Base-by-base conservation (phyloP, 495 filamentous ascomycete species). In the Copromyces sp. region DNA sequence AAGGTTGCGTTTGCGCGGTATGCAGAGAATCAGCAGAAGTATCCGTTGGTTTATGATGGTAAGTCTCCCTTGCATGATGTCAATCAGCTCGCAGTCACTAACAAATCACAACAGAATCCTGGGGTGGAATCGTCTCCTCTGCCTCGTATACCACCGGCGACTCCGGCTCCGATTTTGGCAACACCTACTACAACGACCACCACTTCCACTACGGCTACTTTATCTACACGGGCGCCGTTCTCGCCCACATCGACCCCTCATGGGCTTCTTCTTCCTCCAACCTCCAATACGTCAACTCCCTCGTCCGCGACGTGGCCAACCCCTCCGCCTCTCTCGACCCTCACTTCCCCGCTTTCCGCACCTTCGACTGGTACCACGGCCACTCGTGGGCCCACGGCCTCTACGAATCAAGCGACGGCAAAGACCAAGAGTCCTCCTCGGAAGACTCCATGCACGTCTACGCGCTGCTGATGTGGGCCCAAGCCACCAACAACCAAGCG, bases 371-470 rank as follows among this genome's bases (percentile, higher is more conserved):
- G 92, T 98, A 88, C 82, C 89, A 96, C 78, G 95, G 95, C 7
- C 95, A 99, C 85, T 94, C 92, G 11, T 99, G 95, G 92, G 96
- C 95, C 2, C 93, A 97, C 75, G 95, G 95, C 8, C 86, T 99
- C n/a, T 97, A 92, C 80, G 93, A 94, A 75, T 90, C 90, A n/a
- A 87, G 83, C 44, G 96, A 99, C 78, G 92, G 94, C 74, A 97
- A 98, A 81, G 92, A 99, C 77, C 85, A 98, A 78, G 95, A 99
- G 79, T 94, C 91, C 20, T 91, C 91, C 45, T 95, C 92, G 8
- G 95, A 99, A 83, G 95, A 99, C 80, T 87, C 92, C 47, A 90
- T 94, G 85, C 93, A 92, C 74, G 89, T 91, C 2, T 98, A 98
- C 77, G 92, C 92, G 0, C 83, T 98, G 74, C 97, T 97, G 82